Percentiles rank a stretch among this genome's conserved stretches.
phyloP scores from a whole-genome alignment of 805 yeast genomes.

The Zygosaccharomyces bailii region DNA sequence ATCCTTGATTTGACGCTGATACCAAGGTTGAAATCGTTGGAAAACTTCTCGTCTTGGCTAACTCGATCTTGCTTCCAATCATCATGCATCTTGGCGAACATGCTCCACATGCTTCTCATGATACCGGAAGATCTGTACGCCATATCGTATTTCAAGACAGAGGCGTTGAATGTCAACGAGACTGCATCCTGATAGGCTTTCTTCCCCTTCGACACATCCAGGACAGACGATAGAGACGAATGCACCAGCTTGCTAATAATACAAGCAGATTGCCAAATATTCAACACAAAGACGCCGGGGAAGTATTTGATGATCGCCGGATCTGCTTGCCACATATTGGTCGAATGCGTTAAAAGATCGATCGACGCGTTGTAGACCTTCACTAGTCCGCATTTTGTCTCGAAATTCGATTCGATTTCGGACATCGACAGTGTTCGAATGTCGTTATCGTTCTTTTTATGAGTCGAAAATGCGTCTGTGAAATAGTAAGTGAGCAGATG shows the following conservation, averaged over 20 bases:
- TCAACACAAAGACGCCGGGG: conserved; percentile 78
- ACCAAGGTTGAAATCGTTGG: conserved; percentile 36
- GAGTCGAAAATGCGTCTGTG: conserved; percentile 43
- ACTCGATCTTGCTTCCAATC: conserved; percentile 39
- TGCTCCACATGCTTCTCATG: conserved; percentile 90
- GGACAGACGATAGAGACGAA: conserved; percentile 61
- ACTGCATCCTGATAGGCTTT: conserved; percentile 65
- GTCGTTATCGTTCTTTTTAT: conserved; percentile 7
- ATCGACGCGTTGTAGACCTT: conserved; percentile 78
- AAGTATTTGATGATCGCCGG: conserved; percentile 66
- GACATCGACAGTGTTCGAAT: conserved; percentile 15
- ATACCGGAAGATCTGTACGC: conserved; percentile 91
- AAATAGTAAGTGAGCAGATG: conserved; percentile 81
- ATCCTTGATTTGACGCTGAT: conserved; percentile 74
- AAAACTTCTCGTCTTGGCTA: conserved; percentile 26
- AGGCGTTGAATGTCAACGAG: conserved; percentile 67
- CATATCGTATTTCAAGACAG: conserved; percentile 86
- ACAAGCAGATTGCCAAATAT: conserved; percentile 90
- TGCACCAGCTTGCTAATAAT: conserved; percentile 75
- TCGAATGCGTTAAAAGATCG: conserved; percentile 63
- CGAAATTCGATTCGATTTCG: conserved; percentile 42
- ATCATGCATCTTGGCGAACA: conserved; percentile 65
- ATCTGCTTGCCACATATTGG: conserved; percentile 55
- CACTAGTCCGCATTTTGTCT: conserved; percentile 68
- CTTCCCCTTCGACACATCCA: conserved; percentile 72